Evolutionary conservation across 495 filamentous ascomycete genomes (phyloP), one percentile per base, ranked within the genome.

Genomic region (Tetracladium marchalianum): DNA sequence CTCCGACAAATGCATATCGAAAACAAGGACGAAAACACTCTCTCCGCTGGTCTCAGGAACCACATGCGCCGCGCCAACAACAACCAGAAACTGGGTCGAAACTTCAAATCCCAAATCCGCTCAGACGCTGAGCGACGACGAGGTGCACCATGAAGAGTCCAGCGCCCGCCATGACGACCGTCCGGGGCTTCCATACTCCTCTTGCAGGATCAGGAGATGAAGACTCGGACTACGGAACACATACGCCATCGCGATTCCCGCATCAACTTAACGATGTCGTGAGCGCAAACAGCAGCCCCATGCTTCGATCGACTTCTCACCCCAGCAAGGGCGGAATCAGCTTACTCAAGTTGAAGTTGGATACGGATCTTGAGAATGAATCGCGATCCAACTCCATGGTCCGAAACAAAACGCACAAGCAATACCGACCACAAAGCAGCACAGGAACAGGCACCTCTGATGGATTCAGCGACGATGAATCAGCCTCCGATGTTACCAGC

Each of bases 131-230:
- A 55, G 43, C 41, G 53, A 37, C 32, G 56, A 35, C 51, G 54
- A 19, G 56, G 54, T 15, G 48, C 51, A 43, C 52, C 54, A 57
- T 60, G 57, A 60, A 51, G 11, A 44, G 31, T 39, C 62, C 65
- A 46, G 76, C 73, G 32, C 76, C 79, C 35, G 86, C 88, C 35
- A 67, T 80, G 50, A 82, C 73, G 24, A 85, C 82, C 32, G 78
- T 90, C 36, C 81, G 78, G 55, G 88, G 88, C 5, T 90, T 93
- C 55, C 56, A 60, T 12, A 89, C 84, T n/a, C 85, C 87, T n/a
- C 66, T 75, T n/a, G 31, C 37, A 35, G 77, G 76, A 15, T 92
- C 87, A 40, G 85, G 76, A 35, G 87, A 89, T 53, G 89, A 94
- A 57, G 88, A 92, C 48, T 88, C 84, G 11, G 88, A 92, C 60